phyloP scores from a whole-genome alignment of 1,139 yeast species.

The Candida dubliniensis region DNA sequence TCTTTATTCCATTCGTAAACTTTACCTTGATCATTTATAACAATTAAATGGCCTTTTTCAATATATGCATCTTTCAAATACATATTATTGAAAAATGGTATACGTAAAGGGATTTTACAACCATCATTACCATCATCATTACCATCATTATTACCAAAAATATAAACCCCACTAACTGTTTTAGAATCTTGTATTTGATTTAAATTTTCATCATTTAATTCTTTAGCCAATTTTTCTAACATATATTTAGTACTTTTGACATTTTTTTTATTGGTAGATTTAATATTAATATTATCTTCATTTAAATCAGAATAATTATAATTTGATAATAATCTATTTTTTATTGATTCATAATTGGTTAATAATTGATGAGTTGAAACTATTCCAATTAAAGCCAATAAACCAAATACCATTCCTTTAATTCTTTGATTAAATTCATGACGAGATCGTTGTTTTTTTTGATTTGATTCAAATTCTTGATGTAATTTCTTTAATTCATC shows the following conservation, averaged over 20 bases:
- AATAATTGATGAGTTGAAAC: constrained; percentile 40
- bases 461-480: constrained; percentile 25
- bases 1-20: constrained; percentile 67
- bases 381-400: constrained; percentile 31
- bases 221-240: constrained; percentile 27
- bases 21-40: constrained; percentile 71
- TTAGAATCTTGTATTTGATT: constrained; percentile 26
- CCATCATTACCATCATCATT: constrained; percentile 38
- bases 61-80: constrained; percentile 59
- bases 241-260: constrained; percentile 25
- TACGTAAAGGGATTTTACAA: constrained; percentile 55
- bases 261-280: constrained; percentile 31
- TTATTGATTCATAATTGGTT: constrained; percentile 40
- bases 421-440: constrained; percentile 36
- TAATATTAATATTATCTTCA: constrained; percentile 22
- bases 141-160: constrained; percentile 35
- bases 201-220: constrained; percentile 31
- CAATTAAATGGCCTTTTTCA: constrained; percentile 50
- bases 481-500: constrained; percentile 31
- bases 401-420: constrained; percentile 36
- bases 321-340: constrained; percentile 23
- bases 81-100: constrained; percentile 63
- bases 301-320: constrained; percentile 33
- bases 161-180: constrained; percentile 35
- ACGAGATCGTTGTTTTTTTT: constrained; percentile 21